Evolutionary conservation across 768 basidiomycete genomes (phyloP).

Genomic region (Crassisporium funariophilum): DNA sequence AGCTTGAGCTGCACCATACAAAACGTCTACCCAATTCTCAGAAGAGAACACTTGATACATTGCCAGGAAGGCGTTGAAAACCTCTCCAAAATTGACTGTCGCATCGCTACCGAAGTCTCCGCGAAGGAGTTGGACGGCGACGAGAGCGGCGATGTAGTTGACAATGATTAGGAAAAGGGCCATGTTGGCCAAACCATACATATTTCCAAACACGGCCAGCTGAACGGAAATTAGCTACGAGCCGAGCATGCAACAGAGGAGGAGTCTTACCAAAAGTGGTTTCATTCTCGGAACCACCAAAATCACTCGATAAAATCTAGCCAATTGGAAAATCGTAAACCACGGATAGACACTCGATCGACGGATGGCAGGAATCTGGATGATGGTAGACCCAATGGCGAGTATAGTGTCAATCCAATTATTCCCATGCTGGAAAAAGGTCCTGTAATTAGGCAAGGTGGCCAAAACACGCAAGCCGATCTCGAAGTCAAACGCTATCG

Average conservation of each 20-base stretch:
- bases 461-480: constrained; percentile 75
- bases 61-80: constrained; percentile 84
- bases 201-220: constrained; percentile 90
- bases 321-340: constrained; percentile 87
- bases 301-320: constrained; percentile 90
- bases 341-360: constrained; percentile 73
- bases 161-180: constrained; percentile 84
- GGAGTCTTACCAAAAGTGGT: constrained; percentile 65
- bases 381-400: constrained; percentile 73
- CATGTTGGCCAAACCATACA: constrained; percentile 92
- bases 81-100: constrained; percentile 75
- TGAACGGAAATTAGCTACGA: too few relatives aligned
- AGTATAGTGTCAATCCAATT: constrained; percentile 81
- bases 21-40: constrained; percentile 88
- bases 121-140: constrained; percentile 82
- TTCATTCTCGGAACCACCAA: constrained; percentile 89
- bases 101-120: constrained; percentile 65
- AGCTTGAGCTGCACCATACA: constrained; percentile 63
- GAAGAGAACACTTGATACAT: constrained; percentile 91
- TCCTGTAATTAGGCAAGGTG: constrained; percentile 80
- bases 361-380: constrained; percentile 82
- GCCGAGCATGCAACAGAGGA: neutral
- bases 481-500: constrained; percentile 86
- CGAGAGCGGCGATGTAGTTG: constrained; percentile 83
- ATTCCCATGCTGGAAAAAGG: constrained; percentile 62